Base-by-base conservation (phyloP, 139 green algal genomes). In the Yamagishiella unicocca region DNA sequence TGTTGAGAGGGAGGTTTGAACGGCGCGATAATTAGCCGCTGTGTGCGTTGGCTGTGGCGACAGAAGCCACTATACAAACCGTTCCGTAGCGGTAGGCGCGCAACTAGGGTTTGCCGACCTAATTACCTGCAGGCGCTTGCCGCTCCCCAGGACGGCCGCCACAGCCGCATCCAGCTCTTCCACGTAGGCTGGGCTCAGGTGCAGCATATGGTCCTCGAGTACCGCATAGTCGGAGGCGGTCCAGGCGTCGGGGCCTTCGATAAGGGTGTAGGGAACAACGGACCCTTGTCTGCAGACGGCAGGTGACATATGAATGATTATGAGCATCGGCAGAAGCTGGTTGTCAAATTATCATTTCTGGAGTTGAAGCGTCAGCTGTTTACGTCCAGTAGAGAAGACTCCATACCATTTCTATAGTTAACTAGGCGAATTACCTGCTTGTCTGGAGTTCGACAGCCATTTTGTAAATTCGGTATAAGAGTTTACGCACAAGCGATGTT, bases 221-320 rank as follows among this genome's bases (percentile, higher is more conserved):
- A 68, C 58, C 8, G 29, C 19, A 43, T 85, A 91, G 55, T 94
- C 89, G 29, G 61, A n/a, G 33, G 76, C 82, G 1, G 68, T 68
- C 91, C 91, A 94, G 4, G 89, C 91, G 24, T 88, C 82, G 10
- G 88, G 85, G 29, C 88, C 88, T 2, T 93, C 89, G 24, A 94
- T 80, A 2, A 90, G 43, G 9, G 87, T 94, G 76, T 82, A 92
- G 5, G 88, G 91, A 76, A 87, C 82, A 19, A 92, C 71, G 12
- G 35, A 53, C 35, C 89, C 90, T 33, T 88, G 79, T 62, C 90
- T 92, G 84, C 42, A 67, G 6, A 58, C 17, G 12, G 50, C 50
- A 58, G 17, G n/a, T n/a, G n/a, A n/a, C n/a, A n/a, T n/a, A n/a
- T n/a, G n/a, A n/a, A n/a, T n/a, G n/a, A n/a, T n/a, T n/a, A n/a